Evolutionary conservation across 192 early-diverging fungal species (phyloP).

Genomic region (Linnemannia elongata): DNA sequence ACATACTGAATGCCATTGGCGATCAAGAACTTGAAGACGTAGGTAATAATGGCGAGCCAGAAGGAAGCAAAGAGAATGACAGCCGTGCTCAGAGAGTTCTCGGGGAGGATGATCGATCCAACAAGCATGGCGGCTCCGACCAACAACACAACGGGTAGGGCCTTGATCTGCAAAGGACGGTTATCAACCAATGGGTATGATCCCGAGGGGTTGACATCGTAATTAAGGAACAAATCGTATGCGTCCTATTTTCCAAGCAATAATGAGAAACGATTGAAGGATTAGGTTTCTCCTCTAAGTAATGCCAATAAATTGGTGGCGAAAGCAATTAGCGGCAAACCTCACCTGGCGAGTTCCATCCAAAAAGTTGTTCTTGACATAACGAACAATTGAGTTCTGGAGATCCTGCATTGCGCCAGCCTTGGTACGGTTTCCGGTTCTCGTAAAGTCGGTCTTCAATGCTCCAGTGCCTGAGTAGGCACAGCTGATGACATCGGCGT

Average conservation of each 20-base stretch:
- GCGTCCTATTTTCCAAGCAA: conserved; percentile 71
- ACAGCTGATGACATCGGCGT: conserved; percentile 92
- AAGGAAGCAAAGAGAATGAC: conserved; percentile 59
- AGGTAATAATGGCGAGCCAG: conserved; percentile 63
- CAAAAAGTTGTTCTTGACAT: conserved; percentile 94
- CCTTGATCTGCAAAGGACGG: conserved; percentile 70
- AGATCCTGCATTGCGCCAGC: conserved; percentile 86
- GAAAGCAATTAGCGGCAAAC: neutral
- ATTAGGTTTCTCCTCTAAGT: neutral
- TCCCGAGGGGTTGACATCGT: conserved; percentile 49
- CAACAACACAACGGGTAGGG: conserved; percentile 46
- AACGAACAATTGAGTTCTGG: conserved; percentile 85
- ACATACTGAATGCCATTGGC: conserved; percentile 64
- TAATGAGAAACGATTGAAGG: neutral
- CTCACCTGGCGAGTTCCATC: conserved; percentile 89
- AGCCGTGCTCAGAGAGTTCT: conserved; percentile 32
- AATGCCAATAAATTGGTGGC: neutral
- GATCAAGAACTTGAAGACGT: conserved; percentile 58
- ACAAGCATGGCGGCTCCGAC: conserved; percentile 29
- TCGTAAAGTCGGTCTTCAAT: conserved; percentile 97
- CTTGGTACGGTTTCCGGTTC: conserved; percentile 92
- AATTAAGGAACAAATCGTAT: conserved; percentile 87
- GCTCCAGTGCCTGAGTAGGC: conserved; percentile 98
- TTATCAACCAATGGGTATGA: conserved; percentile 67
- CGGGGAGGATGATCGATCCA: conserved; percentile 23